Evolutionary conservation across 2,329 filamentous ascomycete genomes (phyloP).

Genomic region (Cladosporium sp.): DNA sequence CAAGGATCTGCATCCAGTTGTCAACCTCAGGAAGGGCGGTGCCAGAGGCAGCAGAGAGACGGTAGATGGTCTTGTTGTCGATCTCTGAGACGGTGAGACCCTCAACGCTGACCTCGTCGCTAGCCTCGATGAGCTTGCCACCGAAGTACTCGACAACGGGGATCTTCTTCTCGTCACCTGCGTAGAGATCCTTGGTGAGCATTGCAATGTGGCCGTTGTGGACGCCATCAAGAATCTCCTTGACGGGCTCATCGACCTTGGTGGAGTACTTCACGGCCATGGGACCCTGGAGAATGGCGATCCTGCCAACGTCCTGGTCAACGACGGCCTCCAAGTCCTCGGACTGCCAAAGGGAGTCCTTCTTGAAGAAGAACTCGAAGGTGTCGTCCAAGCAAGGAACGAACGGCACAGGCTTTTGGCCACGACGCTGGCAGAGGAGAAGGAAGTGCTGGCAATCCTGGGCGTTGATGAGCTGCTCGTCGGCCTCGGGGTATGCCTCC

Average conservation of each 20-base stretch:
- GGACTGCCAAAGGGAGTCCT: constrained; percentile 98
- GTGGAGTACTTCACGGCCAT: constrained; percentile 88
- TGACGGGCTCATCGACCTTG: constrained; percentile 85
- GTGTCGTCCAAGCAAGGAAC: constrained; percentile 93
- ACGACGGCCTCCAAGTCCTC: constrained; percentile 96
- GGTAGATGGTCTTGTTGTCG: constrained; percentile 74
- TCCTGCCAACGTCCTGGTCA: constrained; percentile 90
- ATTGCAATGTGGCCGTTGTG: constrained; percentile 81
- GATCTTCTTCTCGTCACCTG: constrained; percentile 66
- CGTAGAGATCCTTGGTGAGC: constrained; percentile 76
- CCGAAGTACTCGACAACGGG: constrained; percentile 94
- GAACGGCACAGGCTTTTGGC: constrained; percentile 95
- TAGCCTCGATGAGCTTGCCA: constrained; percentile 71
- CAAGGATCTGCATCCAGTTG: constrained; percentile 82
- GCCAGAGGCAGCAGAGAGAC: constrained; percentile 70
- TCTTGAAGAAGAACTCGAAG: constrained; percentile 99
- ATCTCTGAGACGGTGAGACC: constrained; percentile 81
- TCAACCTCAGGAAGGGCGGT: constrained; percentile 73
- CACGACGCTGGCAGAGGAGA: constrained; percentile 81
- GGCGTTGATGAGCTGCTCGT: constrained; percentile 90
- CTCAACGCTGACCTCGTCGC: constrained; percentile 73
- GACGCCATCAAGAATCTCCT: constrained; percentile 88
- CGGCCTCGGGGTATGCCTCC: constrained; percentile 77
- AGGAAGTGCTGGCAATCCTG: constrained; percentile 98
- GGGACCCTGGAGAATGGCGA: constrained; percentile 93